Conservation (phyloP, 2,329 filamentous ascomycete genomes). For the Paracoccidioides brasiliensis region DNA sequence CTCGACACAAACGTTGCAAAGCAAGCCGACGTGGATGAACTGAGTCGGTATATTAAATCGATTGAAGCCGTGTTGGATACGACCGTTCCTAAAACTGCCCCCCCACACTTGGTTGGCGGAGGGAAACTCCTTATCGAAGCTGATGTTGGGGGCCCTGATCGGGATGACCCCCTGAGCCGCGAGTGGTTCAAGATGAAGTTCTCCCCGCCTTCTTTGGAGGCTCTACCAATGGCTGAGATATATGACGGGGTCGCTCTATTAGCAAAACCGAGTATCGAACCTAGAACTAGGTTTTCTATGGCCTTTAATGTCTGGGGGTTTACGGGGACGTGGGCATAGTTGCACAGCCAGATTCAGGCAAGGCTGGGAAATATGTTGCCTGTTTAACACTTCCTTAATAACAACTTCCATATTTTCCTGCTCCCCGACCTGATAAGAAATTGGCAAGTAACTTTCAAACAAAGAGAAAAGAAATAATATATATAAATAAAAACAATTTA, state of each 20-base stretch:
- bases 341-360: background rate
- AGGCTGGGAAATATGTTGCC: background rate
- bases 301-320: conserved; percentile 4
- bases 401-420: background rate
- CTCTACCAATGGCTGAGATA: conserved; percentile 3
- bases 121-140: conserved; percentile 3
- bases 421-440: too few species aligned
- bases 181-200: conserved; percentile 2
- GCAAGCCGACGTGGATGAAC: background rate
- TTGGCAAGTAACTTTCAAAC: too few species aligned
- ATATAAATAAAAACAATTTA: too few species aligned
- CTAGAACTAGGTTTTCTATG: background rate
- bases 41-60: conserved; percentile 2
- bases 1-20: conserved; percentile 1
- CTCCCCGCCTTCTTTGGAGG: background rate
- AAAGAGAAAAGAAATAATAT: too few species aligned
- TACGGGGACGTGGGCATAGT: background rate
- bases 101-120: background rate
- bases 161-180: background rate
- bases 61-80: background rate
- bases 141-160: conserved; percentile 3
- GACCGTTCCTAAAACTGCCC: conserved; percentile 1
- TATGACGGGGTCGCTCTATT: background rate
- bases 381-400: background rate
- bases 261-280: conserved; percentile 1